Conservation (phyloP, 2,329 filamentous ascomycete genomes). For the Diaporthe amygdali region DNA sequence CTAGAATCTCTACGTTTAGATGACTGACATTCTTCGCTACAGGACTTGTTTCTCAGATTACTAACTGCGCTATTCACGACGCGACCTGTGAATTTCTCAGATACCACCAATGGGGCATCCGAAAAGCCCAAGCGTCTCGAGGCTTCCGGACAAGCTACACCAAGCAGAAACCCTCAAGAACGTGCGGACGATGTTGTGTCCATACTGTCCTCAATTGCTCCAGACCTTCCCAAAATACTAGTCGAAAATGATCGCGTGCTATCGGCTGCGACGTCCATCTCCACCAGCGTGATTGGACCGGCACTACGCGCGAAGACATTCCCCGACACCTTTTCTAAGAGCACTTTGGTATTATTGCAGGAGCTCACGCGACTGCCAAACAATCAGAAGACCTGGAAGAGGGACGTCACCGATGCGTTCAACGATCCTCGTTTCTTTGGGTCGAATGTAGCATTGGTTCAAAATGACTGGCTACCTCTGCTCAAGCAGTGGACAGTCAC, state of each 20-base stretch:
- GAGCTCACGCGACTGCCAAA: slow-evolving; percentile 79
- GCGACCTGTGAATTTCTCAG: slow-evolving; percentile 75
- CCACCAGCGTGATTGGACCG: slow-evolving; percentile 81
- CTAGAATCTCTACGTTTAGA: not conserved
- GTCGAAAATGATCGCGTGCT: slow-evolving; percentile 85
- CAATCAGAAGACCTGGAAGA: slow-evolving; percentile 89
- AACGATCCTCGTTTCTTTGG: slow-evolving; percentile 87
- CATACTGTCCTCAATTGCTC: slow-evolving; percentile 79
- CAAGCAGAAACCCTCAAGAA: slow-evolving; percentile 42
- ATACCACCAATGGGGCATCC: slow-evolving; percentile 45
- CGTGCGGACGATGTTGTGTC: slow-evolving; percentile 77
- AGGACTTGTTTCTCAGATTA: slow-evolving; percentile 89
- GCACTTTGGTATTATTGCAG: slow-evolving; percentile 74
- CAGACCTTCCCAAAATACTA: slow-evolving; percentile 81
- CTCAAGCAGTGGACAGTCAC: slow-evolving; percentile 82
- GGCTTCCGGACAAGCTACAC: slow-evolving; percentile 39
- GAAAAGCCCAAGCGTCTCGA: slow-evolving; percentile 46
- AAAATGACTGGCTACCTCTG: slow-evolving; percentile 80
- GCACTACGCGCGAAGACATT: slow-evolving; percentile 84
- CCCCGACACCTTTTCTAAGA: slow-evolving; percentile 80
- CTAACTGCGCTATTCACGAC: slow-evolving; percentile 95
- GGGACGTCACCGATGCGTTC: slow-evolving; percentile 89
- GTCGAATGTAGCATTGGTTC: slow-evolving; percentile 68
- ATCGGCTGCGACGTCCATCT: slow-evolving; percentile 79
- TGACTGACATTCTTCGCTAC: not conserved